Base-by-base conservation (phyloP, 768 basidiomycete species). In the Strobilomyces confusus region DNA sequence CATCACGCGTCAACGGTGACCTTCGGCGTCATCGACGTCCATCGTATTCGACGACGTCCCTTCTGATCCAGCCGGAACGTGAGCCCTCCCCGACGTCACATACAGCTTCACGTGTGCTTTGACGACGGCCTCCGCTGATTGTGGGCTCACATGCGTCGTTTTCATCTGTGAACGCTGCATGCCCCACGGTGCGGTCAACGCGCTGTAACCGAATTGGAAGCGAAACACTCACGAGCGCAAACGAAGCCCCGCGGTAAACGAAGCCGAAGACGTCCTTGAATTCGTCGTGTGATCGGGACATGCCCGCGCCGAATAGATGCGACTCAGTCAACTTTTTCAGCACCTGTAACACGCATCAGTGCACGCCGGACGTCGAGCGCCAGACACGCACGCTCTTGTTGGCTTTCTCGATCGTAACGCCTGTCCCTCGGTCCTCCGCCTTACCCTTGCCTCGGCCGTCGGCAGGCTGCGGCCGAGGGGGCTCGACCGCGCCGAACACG, bases 341-440 rank as follows among this genome's bases (percentile, higher is more conserved):
- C 38, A 70, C 63, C 78, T 60, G 25, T 12, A 25, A 26, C n/a
- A 3, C n/a, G n/a, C 30, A 17, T 49, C 22, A 17, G 12, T 19
- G 46, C 22, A 26, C 20, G 8, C 25, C 1, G 15, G 54, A 15
- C 13, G 25, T 9, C 42, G 30, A 51, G 37, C 12, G 44, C 14
- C 12, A n/a, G 20, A 46, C 19, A 67, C 77, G 60, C 56, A 87
- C 86, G 56, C 75, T 76, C 66, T 83, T 87, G 63, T 87, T 88
- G 6, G 75, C 72, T 59, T 73, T 78, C 69, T 87, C 85, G 38
- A 80, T 60, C 51, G 72, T 58, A 23, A 57, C 57, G 15, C 62
- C 65, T 9, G 51, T 56, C 44, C 63, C 67, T 17, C 32, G 32
- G 9, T 62, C 54, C 7, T 44, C 52, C 1, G 63, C 64, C 25